Evolutionary conservation across 116 monocot species (phyloP).

Genomic region (Posidonia oceanica): DNA sequence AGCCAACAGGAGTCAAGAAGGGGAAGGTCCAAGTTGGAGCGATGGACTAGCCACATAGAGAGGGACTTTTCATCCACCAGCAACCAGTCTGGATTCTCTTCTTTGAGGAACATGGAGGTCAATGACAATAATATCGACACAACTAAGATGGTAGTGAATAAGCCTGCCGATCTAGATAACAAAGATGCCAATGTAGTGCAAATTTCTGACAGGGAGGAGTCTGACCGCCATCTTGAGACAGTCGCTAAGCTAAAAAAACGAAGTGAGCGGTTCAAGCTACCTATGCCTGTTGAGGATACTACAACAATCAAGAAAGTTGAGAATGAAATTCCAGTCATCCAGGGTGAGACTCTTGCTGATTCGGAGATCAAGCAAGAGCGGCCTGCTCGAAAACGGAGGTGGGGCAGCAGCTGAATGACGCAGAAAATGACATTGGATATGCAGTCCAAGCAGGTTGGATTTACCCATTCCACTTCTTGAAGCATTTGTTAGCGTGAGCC

Average conservation of each 20-base stretch:
- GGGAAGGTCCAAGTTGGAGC: slow-evolving; percentile 88
- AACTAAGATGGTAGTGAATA: slow-evolving; percentile 11
- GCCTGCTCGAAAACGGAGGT: slow-evolving; percentile 82
- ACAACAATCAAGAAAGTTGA: slow-evolving; percentile 37
- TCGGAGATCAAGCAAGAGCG: slow-evolving; percentile 70
- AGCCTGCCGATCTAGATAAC: slow-evolving; percentile 18
- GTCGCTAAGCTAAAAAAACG: slow-evolving; percentile 90
- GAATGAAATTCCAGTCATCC: slow-evolving; percentile 16
- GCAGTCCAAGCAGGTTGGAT: not conserved
- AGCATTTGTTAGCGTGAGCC: not conserved
- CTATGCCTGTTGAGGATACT: slow-evolving; percentile 78
- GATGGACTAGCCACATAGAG: slow-evolving; percentile 91
- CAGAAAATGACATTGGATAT: not conserved
- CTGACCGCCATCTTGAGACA: slow-evolving; percentile 68
- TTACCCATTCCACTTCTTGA: not conserved
- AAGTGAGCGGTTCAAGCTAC: slow-evolving; percentile 92
- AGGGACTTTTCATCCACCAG: slow-evolving; percentile 38
- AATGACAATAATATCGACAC: slow-evolving; percentile 1
- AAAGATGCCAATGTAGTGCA: slow-evolving; percentile 20
- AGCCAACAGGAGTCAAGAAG: slow-evolving; percentile 37
- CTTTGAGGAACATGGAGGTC: slow-evolving; percentile 17
- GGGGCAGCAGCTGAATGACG: slow-evolving; percentile 53
- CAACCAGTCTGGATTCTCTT: slow-evolving; percentile 12
- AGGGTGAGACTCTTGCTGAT: slow-evolving; percentile 26
- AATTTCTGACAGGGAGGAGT: slow-evolving; percentile 33